Evolutionary conservation across 371 early-diverging fungal genomes (phyloP), one percentile per base, ranked within the genome.

Genomic region (Cokeromyces recurvatus): DNA sequence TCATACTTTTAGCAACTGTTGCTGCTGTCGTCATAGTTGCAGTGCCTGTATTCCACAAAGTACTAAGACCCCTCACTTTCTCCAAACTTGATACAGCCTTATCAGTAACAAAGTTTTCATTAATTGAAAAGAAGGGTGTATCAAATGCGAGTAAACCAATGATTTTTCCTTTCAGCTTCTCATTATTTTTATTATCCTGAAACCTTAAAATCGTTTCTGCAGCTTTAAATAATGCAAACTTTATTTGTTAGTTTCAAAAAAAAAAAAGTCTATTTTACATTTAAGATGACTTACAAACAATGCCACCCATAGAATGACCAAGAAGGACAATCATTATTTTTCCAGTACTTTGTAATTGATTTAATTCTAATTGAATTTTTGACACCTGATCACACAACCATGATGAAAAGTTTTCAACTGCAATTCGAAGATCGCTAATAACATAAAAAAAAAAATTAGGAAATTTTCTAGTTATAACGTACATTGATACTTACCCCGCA

Each of bases 251-350:
- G n/a, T n/a, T n/a, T n/a, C 1, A 34, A 27, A n/a, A 25, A 24
- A 15, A 27, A 9, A 20, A 24, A 7, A 43, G 6, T 15, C 14
- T n/a, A n/a, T n/a, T n/a, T n/a, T n/a, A n/a, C n/a, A n/a, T n/a
- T n/a, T n/a, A n/a, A n/a, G n/a, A n/a, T n/a, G 4, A 44, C 67
- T 64, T 77, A 82, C 82, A 72, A 3, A 82, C 79, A 48, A 82
- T 62, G 22, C 83, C 83, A 37, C 83, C 83, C 79, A 82, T 80
- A 2, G 80, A 80, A 45, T 82, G 83, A 0, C 81, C 83, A 9
- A 70, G 37, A 12, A 77, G 34, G 14, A 63, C 61, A 37, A 74
- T 48, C 53, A 66, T 57, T 1, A 70, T 46, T 10, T 59, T 68
- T 32, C 74, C 74, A 1, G 54, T 64, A 3, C 51, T 51, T 21